phyloP scores from a whole-genome alignment of 2,329 filamentous ascomycete species.

The Ophiocordyceps robertsii region DNA sequence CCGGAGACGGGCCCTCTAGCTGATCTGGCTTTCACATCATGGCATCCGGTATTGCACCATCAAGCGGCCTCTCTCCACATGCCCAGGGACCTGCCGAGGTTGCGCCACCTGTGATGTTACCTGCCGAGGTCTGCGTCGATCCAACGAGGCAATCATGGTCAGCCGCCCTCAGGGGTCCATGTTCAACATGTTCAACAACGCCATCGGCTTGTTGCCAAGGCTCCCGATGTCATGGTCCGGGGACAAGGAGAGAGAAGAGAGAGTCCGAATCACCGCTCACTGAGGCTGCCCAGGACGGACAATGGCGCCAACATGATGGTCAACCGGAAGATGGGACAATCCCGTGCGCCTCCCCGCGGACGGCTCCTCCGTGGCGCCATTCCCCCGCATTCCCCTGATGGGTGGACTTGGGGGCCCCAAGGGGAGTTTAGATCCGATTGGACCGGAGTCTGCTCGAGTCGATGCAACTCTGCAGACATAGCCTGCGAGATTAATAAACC shows the following conservation, averaged over 20 bases:
- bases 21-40: background rate
- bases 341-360: background rate
- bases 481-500: no score
- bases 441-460: background rate
- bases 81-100: background rate
- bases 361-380: background rate
- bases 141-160: background rate
- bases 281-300: background rate
- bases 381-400: conserved; percentile 1
- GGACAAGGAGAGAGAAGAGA: background rate
- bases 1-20: background rate
- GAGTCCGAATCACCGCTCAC: background rate
- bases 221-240: background rate
- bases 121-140: background rate
- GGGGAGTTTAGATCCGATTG: background rate
- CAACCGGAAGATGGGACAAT: background rate
- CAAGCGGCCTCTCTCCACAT: background rate
- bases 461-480: background rate
- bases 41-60: background rate
- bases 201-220: background rate
- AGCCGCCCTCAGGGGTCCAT: background rate
- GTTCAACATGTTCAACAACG: background rate
- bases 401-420: background rate
- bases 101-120: background rate
- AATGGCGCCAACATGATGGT: background rate